phyloP scores from a whole-genome alignment of 331 rosid species.

The Dryas integrifolia region DNA sequence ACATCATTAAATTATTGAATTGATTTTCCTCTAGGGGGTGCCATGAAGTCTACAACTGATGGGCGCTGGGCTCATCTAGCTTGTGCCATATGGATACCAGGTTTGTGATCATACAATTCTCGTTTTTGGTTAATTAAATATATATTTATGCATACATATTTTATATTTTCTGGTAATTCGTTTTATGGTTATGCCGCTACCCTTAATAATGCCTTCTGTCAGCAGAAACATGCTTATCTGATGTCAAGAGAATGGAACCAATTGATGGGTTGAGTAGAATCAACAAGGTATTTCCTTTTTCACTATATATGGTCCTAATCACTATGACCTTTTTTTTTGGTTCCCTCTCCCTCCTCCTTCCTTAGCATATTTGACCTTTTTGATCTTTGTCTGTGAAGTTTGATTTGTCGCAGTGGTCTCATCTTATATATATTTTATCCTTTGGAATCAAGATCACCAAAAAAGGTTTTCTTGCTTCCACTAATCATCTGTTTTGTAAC shows the following conservation, averaged over 20 bases:
- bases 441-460: background rate
- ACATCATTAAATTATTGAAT: conserved; percentile 25
- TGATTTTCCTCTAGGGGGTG: conserved; percentile 73
- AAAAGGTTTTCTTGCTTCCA: conserved; percentile 2
- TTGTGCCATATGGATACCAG: conserved; percentile 99
- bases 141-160: background rate
- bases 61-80: conserved; percentile 99
- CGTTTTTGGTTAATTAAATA: conserved; percentile 15
- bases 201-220: too few species aligned
- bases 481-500: conserved; percentile 33
- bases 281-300: conserved; percentile 59
- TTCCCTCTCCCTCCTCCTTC: background rate
- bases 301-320: background rate
- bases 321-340: background rate
- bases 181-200: too few species aligned
- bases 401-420: background rate
- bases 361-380: background rate
- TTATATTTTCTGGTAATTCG: conserved; percentile 13
- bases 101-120: conserved; percentile 44
- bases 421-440: background rate
- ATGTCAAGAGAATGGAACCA: conserved; percentile 96
- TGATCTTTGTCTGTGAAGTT: background rate
- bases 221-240: conserved; percentile 96
- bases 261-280: conserved; percentile 91
- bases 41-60: conserved; percentile 98